phyloP scores from a whole-genome alignment of 441 rosid species.

The Eugenia klotzschiana region DNA sequence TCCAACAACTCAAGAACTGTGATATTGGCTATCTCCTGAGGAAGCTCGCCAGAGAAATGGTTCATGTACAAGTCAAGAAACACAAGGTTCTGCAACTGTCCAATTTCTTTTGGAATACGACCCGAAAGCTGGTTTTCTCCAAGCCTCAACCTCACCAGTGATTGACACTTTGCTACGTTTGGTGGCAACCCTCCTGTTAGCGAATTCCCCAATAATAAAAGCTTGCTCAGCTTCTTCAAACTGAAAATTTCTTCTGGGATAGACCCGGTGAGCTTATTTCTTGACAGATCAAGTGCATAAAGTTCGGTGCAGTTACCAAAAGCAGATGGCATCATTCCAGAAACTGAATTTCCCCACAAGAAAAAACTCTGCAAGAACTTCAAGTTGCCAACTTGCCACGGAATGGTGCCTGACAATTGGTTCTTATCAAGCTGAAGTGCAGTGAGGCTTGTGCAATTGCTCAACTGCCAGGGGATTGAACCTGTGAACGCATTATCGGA shows the following conservation, averaged over 20 bases:
- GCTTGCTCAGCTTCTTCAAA: slow-evolving; percentile 80
- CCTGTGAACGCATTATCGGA: slow-evolving; percentile 69
- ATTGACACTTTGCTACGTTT: slow-evolving; percentile 57
- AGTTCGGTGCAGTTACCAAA: slow-evolving; percentile 78
- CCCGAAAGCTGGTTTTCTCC: slow-evolving; percentile 91
- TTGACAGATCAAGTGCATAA: slow-evolving; percentile 65
- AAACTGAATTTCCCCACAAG: slow-evolving; percentile 78
- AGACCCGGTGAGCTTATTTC: slow-evolving; percentile 70
- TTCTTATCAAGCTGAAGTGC: slow-evolving; percentile 88
- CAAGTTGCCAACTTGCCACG: slow-evolving; percentile 58
- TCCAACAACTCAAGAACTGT: slow-evolving; percentile 77
- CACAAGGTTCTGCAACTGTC: slow-evolving; percentile 74
- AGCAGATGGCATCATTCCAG: slow-evolving; percentile 69
- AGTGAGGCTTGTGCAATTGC: slow-evolving; percentile 75
- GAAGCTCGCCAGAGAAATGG: slow-evolving; percentile 70
- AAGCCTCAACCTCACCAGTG: slow-evolving; percentile 76
- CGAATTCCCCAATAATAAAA: slow-evolving; percentile 75
- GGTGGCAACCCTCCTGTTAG: slow-evolving; percentile 50
- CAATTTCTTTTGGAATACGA: slow-evolving; percentile 66
- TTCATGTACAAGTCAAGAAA: slow-evolving; percentile 86
- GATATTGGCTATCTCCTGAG: slow-evolving; percentile 57
- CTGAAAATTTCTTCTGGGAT: slow-evolving; percentile 74
- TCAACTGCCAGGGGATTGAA: slow-evolving; percentile 60
- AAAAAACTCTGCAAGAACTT: slow-evolving; percentile 68
- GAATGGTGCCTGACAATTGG: slow-evolving; percentile 59